Evolutionary conservation across 768 basidiomycete species (phyloP).

Genomic region (Russula brevipes): DNA sequence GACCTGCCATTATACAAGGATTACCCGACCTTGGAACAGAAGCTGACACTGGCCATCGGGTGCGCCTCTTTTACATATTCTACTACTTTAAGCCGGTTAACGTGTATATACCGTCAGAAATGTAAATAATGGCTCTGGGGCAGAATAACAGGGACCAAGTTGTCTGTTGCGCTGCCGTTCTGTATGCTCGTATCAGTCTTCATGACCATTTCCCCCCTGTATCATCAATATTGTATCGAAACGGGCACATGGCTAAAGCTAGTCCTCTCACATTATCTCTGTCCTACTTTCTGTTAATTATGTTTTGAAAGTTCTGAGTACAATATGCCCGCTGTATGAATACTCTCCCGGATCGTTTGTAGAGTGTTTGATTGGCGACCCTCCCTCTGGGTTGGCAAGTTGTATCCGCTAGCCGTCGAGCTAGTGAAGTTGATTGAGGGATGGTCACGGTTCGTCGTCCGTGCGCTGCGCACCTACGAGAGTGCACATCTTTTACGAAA

Average conservation of each 20-base stretch:
- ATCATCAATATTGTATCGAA: not conserved
- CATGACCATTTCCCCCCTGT: not conserved
- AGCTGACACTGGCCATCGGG: conserved; percentile 92
- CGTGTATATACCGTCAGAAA: conserved; percentile 44
- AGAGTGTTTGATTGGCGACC: no score
- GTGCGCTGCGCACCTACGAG: no score
- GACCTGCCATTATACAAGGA: conserved; percentile 98
- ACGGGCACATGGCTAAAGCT: not conserved
- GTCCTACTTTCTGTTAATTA: conserved; percentile 1
- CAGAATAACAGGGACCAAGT: conserved; percentile 49
- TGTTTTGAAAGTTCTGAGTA: not conserved
- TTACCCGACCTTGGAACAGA: conserved; percentile 90
- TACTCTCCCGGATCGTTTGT: not conserved
- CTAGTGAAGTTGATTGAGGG: no score
- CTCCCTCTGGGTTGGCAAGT: not conserved
- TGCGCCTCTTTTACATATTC: conserved; percentile 40
- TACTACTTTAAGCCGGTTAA: conserved; percentile 10
- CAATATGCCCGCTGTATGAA: not conserved
- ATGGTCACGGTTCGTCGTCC: no score
- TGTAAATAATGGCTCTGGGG: conserved; percentile 61
- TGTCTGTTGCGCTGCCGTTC: not conserved
- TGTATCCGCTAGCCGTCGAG: no score
- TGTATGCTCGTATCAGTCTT: not conserved
- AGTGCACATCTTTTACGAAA: no score
- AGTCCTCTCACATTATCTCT: not conserved